Percentiles rank a stretch among this genome's conserved stretches.
Conservation (phyloP, 345 rosid species). For the Citrus unshiu region DNA sequence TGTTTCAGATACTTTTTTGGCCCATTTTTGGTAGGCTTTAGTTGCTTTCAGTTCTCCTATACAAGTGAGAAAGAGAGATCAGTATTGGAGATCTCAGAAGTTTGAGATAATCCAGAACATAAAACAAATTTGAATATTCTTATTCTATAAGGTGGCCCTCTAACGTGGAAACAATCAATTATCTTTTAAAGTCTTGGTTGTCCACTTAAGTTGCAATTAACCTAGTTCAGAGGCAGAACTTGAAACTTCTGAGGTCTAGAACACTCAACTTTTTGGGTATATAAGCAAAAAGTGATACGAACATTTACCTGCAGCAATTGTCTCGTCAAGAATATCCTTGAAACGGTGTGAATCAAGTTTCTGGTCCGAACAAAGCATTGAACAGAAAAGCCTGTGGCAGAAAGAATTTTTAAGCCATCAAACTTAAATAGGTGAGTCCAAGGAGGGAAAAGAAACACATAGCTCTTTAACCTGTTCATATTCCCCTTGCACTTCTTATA, state of each 20-base stretch:
- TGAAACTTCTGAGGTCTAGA: background rate
- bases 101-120: background rate
- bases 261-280: background rate
- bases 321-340: conserved; percentile 69
- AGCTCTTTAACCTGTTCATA: conserved; percentile 61
- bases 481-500: conserved; percentile 62
- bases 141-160: background rate
- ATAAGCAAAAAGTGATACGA: background rate
- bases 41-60: conserved; percentile 70
- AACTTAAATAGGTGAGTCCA: background rate
- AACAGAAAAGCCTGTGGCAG: conserved; percentile 70
- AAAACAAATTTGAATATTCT: background rate
- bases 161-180: background rate
- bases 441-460: background rate
- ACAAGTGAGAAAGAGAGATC: background rate
- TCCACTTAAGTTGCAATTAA: background rate
- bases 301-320: conserved; percentile 58
- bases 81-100: background rate
- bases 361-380: conserved; percentile 87
- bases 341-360: conserved; percentile 91
- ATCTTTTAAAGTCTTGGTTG: background rate
- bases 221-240: background rate
- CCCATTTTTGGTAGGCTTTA: conserved; percentile 84
- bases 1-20: conserved; percentile 50
- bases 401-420: conserved; percentile 7